phyloP scores from a whole-genome alignment of 345 rosid species.

The Salix caprea region DNA sequence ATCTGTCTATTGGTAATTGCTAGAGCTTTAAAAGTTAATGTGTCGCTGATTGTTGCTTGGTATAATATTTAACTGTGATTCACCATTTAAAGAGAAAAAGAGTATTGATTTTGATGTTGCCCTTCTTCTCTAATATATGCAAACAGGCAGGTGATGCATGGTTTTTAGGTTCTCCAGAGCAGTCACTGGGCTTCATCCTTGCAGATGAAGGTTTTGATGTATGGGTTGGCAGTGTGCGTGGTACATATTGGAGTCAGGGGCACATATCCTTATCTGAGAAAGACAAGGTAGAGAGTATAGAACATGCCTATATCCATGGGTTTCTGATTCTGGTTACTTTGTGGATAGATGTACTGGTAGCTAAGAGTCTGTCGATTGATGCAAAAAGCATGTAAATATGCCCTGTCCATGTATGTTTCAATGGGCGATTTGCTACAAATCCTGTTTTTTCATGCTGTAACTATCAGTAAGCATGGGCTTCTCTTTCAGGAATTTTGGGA shows the following conservation, averaged over 20 bases:
- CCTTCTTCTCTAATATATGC: not conserved
- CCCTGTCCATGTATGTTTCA: not conserved
- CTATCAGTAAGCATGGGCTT: constrained; percentile 2
- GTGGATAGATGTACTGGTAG: constrained; percentile 4
- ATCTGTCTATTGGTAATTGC: too few relatives aligned
- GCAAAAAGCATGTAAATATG: not conserved
- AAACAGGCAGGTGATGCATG: constrained; percentile 77
- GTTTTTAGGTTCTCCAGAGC: constrained; percentile 65
- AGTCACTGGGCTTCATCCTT: constrained; percentile 76
- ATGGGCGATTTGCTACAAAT: too few relatives aligned
- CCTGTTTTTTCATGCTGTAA: constrained; percentile 1
- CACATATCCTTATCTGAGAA: constrained; percentile 62
- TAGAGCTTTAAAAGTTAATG: not conserved
- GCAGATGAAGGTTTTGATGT: constrained; percentile 91
- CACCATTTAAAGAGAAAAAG: not conserved
- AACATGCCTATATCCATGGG: not conserved
- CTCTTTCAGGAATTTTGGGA: constrained; percentile 83
- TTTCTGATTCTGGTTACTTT: not conserved
- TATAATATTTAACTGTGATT: too few relatives aligned
- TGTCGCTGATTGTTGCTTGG: not conserved
- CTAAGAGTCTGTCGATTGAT: not conserved
- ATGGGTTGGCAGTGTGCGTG: constrained; percentile 92
- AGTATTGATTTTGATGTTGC: constrained; percentile 9
- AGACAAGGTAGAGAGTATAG: constrained; percentile 53
- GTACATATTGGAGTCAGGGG: constrained; percentile 81